A percentile compares a stretch with the other conserved stretches of the same genome.
Evolutionary conservation across 352 stramenopile genomes (phyloP).

Genomic region (Globisporangium heterothallicum): DNA sequence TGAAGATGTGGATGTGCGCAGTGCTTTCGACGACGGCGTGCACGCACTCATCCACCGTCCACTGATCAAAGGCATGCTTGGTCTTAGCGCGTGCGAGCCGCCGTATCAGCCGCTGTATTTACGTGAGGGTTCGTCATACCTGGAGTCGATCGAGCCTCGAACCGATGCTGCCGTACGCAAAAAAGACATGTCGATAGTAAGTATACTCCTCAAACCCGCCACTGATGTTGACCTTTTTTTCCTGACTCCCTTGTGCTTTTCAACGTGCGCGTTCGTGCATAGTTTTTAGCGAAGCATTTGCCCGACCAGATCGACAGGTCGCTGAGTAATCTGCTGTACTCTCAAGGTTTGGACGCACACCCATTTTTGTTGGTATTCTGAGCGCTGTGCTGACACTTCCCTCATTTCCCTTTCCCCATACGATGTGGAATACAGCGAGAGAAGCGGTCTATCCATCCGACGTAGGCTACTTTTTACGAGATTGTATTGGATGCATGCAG

Average conservation of each 20-base stretch:
- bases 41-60: conserved; percentile 19
- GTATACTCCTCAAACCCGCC: too few relatives aligned
- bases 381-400: conserved; percentile 1
- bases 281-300: neutral
- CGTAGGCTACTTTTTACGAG: conserved; percentile 23
- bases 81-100: conserved; percentile 10
- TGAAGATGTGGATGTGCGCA: conserved; percentile 16
- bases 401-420: neutral
- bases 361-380: too few relatives aligned
- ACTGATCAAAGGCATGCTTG: conserved; percentile 23
- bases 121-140: conserved; percentile 27
- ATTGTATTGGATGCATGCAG: neutral
- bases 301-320: conserved; percentile 25
- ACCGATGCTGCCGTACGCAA: too few relatives aligned
- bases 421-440: conserved; percentile 26
- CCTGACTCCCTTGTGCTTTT: neutral
- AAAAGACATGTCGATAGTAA: too few relatives aligned
- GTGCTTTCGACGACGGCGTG: conserved; percentile 19
- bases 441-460: conserved; percentile 39
- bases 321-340: conserved; percentile 40
- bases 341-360: too few relatives aligned
- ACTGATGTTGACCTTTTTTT: too few relatives aligned
- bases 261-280: neutral
- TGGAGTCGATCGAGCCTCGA: conserved; percentile 45
- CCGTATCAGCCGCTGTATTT: conserved; percentile 39